These are phyloP conservation scores for Fonsecaea multimorphosa DNA, from an alignment of 2,329 filamentous ascomycete species.

Conservation along the genomic window DNA sequence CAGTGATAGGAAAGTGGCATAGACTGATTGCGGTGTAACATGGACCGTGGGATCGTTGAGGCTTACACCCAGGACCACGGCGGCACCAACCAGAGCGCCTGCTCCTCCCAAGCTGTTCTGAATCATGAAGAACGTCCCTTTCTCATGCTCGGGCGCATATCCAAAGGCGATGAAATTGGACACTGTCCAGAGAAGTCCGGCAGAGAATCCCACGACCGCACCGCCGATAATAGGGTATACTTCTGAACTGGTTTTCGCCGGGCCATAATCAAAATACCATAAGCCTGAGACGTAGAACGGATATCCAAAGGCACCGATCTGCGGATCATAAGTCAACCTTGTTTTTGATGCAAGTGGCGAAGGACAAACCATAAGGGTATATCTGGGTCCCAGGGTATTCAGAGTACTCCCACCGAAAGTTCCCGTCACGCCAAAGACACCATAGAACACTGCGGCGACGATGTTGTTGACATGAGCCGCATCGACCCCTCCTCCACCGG, in stretches of 20 bases:
- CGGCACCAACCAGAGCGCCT: no score
- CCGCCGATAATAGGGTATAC: not conserved
- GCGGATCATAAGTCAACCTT: no score
- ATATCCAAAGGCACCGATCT: no score
- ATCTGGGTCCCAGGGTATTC: no score
- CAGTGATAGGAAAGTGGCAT: constrained; percentile 9
- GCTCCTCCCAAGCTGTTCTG: not conserved
- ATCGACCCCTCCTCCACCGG: constrained; percentile 7
- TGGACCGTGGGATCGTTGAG: not conserved
- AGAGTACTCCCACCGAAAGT: no score
- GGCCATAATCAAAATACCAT: no score
- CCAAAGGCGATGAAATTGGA: constrained; percentile 10
- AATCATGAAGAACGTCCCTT: constrained; percentile 2
- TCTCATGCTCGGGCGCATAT: constrained; percentile 11
- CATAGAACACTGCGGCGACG: constrained; percentile 8
- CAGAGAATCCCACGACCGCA: constrained; percentile 1
- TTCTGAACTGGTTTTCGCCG: no score
- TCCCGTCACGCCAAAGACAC: not conserved
- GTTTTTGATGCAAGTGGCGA: no score
- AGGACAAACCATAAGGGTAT: no score
- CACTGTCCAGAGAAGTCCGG: constrained; percentile 11
- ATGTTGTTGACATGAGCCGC: constrained; percentile 15
- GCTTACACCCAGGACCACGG: no score
- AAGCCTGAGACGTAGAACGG: no score
- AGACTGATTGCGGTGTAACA: constrained; percentile 9